phyloP scores from a whole-genome alignment of 2,329 filamentous ascomycete species.

The Cladosporium sp. region DNA sequence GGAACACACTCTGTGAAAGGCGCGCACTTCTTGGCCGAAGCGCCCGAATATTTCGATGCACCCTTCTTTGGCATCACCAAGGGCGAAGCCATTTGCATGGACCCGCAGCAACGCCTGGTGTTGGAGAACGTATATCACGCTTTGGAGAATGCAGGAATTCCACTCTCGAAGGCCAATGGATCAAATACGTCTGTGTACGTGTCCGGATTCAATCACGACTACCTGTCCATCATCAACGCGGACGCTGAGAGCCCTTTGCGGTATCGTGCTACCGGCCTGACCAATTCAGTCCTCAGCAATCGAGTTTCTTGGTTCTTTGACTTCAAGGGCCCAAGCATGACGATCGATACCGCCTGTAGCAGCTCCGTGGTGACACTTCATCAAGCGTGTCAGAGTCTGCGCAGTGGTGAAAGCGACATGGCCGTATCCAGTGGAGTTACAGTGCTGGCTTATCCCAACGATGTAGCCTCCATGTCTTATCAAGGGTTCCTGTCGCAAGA shows the following conservation, averaged over 20 bases:
- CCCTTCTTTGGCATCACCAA: conserved; percentile 23
- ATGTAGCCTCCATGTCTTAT: conserved; percentile 14
- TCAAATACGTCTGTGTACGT: conserved; percentile 21
- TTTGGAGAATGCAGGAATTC: conserved; percentile 15
- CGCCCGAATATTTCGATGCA: conserved; percentile 22
- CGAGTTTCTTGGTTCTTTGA: conserved; percentile 19
- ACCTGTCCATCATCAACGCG: conserved; percentile 18
- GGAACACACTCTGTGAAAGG: not conserved
- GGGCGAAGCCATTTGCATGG: conserved; percentile 24
- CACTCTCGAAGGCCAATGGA: conserved; percentile 10
- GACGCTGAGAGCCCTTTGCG: conserved; percentile 18
- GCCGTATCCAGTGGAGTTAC: conserved; percentile 11
- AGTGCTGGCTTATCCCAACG: conserved; percentile 5
- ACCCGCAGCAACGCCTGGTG: conserved; percentile 27
- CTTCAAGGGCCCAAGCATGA: conserved; percentile 16
- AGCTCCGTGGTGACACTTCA: conserved; percentile 13
- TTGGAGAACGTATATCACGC: conserved; percentile 20
- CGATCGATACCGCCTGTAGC: conserved; percentile 17
- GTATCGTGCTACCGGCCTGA: conserved; percentile 23
- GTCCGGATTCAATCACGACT: conserved; percentile 20
- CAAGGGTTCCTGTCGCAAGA: conserved; percentile 28
- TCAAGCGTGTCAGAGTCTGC: conserved; percentile 13
- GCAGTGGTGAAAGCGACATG: conserved; percentile 12
- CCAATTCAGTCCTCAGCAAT: conserved; percentile 13
- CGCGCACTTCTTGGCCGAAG: conserved; percentile 22